Conservation (phyloP, 768 basidiomycete genomes). For the Termitomyces eurrhizus region DNA sequence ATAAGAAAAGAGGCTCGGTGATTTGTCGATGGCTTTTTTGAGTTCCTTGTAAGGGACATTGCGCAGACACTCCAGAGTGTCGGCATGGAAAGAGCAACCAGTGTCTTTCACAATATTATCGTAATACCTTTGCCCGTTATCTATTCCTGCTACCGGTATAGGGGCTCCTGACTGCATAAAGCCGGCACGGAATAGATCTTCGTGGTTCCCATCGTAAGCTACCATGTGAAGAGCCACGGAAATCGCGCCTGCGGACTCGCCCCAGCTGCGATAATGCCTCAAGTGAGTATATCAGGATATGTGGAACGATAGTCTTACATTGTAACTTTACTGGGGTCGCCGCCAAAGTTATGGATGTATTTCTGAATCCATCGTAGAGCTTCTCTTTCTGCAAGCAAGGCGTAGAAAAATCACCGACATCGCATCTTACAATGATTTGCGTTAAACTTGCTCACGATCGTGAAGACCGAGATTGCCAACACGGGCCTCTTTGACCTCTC, state of each 20-base stretch:
- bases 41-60: slow-evolving; percentile 31
- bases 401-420: neutral
- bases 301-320: slow-evolving; percentile 32
- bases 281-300: neutral
- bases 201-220: slow-evolving; percentile 38
- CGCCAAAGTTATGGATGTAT: slow-evolving; percentile 61
- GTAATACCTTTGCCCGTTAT: slow-evolving; percentile 41
- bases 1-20: slow-evolving; percentile 38
- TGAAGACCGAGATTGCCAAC: slow-evolving; percentile 64
- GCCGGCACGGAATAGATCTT: slow-evolving; percentile 44
- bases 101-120: slow-evolving; percentile 37
- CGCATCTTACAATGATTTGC: neutral
- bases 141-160: slow-evolving; percentile 39
- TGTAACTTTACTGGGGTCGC: slow-evolving; percentile 58
- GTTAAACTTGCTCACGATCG: slow-evolving; percentile 43
- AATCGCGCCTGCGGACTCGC: slow-evolving; percentile 48
- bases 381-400: slow-evolving; percentile 45
- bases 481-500: slow-evolving; percentile 48
- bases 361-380: slow-evolving; percentile 65
- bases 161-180: slow-evolving; percentile 51
- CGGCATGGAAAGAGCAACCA: slow-evolving; percentile 34
- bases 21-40: slow-evolving; percentile 37
- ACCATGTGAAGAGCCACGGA: slow-evolving; percentile 49
- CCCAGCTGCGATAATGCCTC: slow-evolving; percentile 25
- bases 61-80: slow-evolving; percentile 44